phyloP scores from a whole-genome alignment of 2,329 filamentous ascomycete genomes.

The Aureobasidium sp. region DNA sequence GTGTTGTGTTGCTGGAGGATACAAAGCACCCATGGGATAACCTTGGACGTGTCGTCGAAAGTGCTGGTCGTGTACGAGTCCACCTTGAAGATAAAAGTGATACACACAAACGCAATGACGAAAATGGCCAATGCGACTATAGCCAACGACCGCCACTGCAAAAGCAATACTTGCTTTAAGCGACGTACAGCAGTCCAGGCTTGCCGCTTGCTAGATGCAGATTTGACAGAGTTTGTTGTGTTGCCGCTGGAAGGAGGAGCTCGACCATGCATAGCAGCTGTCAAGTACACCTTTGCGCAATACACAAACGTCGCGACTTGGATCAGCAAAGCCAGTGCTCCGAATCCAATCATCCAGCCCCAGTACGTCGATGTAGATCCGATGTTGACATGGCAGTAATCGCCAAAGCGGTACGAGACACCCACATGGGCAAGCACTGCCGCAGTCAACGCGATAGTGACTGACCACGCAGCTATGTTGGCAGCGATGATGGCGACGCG shows the following conservation, averaged over 20 bases:
- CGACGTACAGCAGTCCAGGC: constrained; percentile 61
- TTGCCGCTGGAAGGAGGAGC: constrained; percentile 1
- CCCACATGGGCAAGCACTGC: constrained; percentile 36
- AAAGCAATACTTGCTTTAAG: constrained; percentile 66
- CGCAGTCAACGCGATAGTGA: constrained; percentile 24
- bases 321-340: constrained; percentile 23
- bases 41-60: constrained; percentile 16
- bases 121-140: constrained; percentile 68
- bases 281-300: constrained; percentile 28
- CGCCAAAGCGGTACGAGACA: constrained; percentile 56
- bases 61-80: constrained; percentile 15
- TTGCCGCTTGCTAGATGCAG: constrained; percentile 15
- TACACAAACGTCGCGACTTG: constrained; percentile 28
- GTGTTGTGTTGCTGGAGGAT: constrained; percentile 18
- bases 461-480: constrained; percentile 22
- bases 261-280: constrained; percentile 15
- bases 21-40: constrained; percentile 21
- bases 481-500: constrained; percentile 23
- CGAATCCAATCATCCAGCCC: constrained; percentile 29
- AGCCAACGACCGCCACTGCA: constrained; percentile 77
- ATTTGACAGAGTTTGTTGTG: constrained; percentile 15
- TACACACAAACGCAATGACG: constrained; percentile 18
- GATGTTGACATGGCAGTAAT: constrained; percentile 79
- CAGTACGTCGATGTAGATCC: constrained; percentile 30
- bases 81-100: constrained; percentile 20